Base-by-base conservation (phyloP, 1,284 basidiomycete genomes). In the Malassezia caprae region DNA sequence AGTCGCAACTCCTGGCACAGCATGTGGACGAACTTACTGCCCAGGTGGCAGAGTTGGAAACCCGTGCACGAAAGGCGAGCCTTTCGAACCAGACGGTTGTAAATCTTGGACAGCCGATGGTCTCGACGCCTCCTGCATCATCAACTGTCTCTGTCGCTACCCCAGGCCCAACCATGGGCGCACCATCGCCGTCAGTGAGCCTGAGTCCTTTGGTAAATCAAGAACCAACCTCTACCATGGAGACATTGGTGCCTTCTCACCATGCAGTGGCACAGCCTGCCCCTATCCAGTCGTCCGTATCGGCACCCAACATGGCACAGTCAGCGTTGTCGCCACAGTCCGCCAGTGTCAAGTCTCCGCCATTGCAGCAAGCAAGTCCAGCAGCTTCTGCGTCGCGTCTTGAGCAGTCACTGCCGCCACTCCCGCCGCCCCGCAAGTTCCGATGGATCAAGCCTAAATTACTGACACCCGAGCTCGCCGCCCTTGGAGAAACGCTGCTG, bases 371-470 rank as follows among this genome's bases (percentile, higher is more conserved):
- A 21, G 11, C 44, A 15, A 26, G 17, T 27, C 21, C 34, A 13
- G 21, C 34, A 12, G 13, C 32, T 8, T 19, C 26, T 8, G 13
- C 37, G 10, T 30, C 43, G 26, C 44, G 55, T 7, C 50, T 44
- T 7, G 49, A 52, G 26, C 44, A 44, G 15, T 52, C 55, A 15
- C 40, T 52, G 2, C 49, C 49, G 8, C 55, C 55, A 19, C 28
- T 48, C 19, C 55, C 49, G 1, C 10, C 37, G n/a, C 44, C 49
- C 2, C 55, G 55, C 37, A 47, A 48, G 15, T 57, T 57, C 40
- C 43, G 44, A 4, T 57, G 55, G 55, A 57, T 57, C n/a, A 40
- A 43, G 28, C 55, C 50, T 10, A 35, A 44, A 4, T 23, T 57
- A 7, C 21, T 50, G 4, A 26, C 44, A n/a, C 35, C 35, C 8